These are phyloP conservation scores for Cenococcum geophilum DNA, from an alignment of 495 filamentous ascomycete genomes.

Conservation along the genomic window DNA sequence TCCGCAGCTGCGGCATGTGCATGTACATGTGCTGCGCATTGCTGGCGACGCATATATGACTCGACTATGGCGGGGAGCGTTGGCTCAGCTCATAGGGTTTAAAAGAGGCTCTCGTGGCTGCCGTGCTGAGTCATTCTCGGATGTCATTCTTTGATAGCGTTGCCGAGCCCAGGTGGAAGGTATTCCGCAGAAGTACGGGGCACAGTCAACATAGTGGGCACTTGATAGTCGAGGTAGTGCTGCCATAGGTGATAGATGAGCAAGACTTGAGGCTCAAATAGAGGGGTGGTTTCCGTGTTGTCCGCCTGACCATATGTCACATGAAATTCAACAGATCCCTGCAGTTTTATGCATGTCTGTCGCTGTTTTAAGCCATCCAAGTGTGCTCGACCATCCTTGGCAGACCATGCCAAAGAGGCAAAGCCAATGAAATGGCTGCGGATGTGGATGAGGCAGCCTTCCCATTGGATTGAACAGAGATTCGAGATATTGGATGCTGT, in stretches of 20 bases:
- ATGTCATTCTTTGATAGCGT: neutral
- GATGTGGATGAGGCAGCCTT: neutral
- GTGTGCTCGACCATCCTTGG: neutral
- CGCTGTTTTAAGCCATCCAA: neutral
- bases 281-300: neutral
- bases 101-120: neutral
- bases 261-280: neutral
- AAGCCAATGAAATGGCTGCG: neutral
- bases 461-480: neutral
- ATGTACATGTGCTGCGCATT: neutral
- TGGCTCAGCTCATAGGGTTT: neutral
- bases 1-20: neutral
- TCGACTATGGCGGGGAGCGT: neutral
- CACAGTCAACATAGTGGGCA: neutral
- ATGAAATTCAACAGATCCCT: neutral
- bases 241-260: neutral
- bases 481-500: no score
- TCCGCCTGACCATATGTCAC: neutral
- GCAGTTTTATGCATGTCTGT: neutral
- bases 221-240: neutral
- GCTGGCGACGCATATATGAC: neutral
- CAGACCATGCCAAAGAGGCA: neutral
- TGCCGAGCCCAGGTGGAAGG: neutral
- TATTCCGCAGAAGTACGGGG: neutral
- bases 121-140: neutral